Percentiles rank a stretch among this genome's conserved stretches.
Evolutionary conservation across 1,284 basidiomycete species (phyloP).

Genomic region (Vanrija humicola): DNA sequence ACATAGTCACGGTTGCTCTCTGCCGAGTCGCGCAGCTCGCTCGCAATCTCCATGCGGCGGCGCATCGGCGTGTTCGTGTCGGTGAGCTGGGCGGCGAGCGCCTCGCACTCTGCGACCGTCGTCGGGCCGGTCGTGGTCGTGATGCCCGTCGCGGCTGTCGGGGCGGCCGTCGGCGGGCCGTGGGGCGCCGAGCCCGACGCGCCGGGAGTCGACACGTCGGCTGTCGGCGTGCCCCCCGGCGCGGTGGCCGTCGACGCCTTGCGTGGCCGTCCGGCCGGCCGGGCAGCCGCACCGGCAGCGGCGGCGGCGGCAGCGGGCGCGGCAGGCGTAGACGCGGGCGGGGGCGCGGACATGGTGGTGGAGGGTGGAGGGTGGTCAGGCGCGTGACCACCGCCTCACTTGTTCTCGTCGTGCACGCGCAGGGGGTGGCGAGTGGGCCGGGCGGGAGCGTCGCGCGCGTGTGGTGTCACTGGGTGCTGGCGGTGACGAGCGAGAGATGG

Average conservation of each 20-base stretch:
- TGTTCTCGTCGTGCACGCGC: no score
- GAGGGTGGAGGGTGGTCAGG: conserved; percentile 5
- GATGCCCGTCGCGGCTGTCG: conserved; percentile 20
- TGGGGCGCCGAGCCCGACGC: neutral
- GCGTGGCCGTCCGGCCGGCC: conserved; percentile 24
- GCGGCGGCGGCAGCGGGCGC: neutral
- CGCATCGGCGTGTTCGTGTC: conserved; percentile 28
- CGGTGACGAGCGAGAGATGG: no score
- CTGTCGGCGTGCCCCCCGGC: conserved; percentile 19
- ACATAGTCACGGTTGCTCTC: conserved; percentile 79
- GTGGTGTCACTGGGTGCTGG: no score
- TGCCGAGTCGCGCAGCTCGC: conserved; percentile 80
- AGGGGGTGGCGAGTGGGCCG: no score
- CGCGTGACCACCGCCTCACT: conserved; percentile 7
- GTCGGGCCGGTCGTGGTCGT: conserved; percentile 30
- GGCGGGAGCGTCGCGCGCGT: no score
- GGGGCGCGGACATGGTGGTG: neutral
- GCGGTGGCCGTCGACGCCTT: conserved; percentile 38
- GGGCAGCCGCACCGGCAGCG: neutral
- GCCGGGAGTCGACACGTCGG: conserved; percentile 11
- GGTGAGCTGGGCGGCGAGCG: conserved; percentile 37
- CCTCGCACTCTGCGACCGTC: conserved; percentile 41
- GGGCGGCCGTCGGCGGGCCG: neutral
- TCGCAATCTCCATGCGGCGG: conserved; percentile 51
- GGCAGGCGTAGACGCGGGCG: neutral